Evolutionary conservation across 371 early-diverging fungal species (phyloP).

Genomic region (Apophysomyces elegans): DNA sequence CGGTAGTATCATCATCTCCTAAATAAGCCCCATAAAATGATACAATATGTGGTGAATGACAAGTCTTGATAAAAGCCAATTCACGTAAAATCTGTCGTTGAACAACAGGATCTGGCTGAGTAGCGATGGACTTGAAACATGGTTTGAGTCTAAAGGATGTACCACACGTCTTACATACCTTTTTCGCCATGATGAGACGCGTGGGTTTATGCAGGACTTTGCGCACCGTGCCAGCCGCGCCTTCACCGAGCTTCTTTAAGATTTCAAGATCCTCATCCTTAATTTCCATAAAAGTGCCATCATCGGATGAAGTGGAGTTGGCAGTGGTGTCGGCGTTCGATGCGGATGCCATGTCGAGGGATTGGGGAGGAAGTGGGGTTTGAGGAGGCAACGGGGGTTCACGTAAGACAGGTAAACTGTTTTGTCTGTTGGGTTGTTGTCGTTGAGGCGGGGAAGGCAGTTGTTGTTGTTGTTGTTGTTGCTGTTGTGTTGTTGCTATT

Average conservation of each 20-base stretch:
- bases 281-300: slow-evolving; percentile 41
- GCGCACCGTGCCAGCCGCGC: slow-evolving; percentile 93
- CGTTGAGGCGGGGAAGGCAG: slow-evolving; percentile 10
- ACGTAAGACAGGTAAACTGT: slow-evolving; percentile 30
- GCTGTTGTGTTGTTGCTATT: slow-evolving; percentile 21
- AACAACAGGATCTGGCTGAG: slow-evolving; percentile 70
- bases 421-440: slow-evolving; percentile 12
- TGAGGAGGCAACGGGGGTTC: slow-evolving; percentile 40
- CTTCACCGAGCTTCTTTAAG: slow-evolving; percentile 83
- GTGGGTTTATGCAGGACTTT: slow-evolving; percentile 83
- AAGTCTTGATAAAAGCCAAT: slow-evolving; percentile 84
- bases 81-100: slow-evolving; percentile 91
- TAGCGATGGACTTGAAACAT: slow-evolving; percentile 59
- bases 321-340: slow-evolving; percentile 3
- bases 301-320: slow-evolving; percentile 8
- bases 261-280: slow-evolving; percentile 65
- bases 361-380: slow-evolving; percentile 9
- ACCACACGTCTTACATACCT: slow-evolving; percentile 55
- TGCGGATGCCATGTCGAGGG: slow-evolving; percentile 5
- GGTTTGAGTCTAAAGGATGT: background rate
- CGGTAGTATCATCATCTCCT: slow-evolving; percentile 82
- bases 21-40: slow-evolving; percentile 93
- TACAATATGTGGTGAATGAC: slow-evolving; percentile 92
- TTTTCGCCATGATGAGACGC: slow-evolving; percentile 91
- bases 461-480: slow-evolving; percentile 9